Evolutionary conservation across 805 yeast genomes (phyloP).

Genomic region (Helenozyma baotianmanensis): DNA sequence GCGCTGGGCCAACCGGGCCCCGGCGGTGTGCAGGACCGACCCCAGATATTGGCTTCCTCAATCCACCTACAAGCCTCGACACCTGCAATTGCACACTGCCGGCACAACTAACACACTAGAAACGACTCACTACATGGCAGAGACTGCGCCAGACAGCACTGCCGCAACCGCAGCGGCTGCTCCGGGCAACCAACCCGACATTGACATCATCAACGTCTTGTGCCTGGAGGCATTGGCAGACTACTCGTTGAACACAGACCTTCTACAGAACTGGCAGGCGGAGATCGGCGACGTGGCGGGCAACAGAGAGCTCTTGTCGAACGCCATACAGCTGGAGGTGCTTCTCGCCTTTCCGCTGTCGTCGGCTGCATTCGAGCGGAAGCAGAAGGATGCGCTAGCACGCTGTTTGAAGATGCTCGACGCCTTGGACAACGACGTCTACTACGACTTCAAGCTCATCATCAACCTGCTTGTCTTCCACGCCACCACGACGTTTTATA

Average conservation of each 20-base stretch:
- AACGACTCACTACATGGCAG: too few species aligned
- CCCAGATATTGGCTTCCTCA: too few species aligned
- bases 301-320: conserved; percentile 17
- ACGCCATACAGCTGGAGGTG: conserved; percentile 21
- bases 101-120: too few species aligned
- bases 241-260: conserved; percentile 22
- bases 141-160: too few species aligned
- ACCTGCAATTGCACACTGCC: too few species aligned
- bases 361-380: conserved; percentile 3
- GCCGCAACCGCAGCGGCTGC: too few species aligned
- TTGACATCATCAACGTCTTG: conserved; percentile 15
- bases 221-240: conserved; percentile 21
- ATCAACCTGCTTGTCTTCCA: conserved; percentile 22
- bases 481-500: conserved; percentile 20
- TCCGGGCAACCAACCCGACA: too few species aligned
- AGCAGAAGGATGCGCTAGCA: conserved; percentile 10
- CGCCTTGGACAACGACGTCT: conserved; percentile 18
- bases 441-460: conserved; percentile 26
- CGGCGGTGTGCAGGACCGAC: too few species aligned
- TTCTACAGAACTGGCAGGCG: conserved; percentile 33
- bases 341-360: conserved; percentile 15
- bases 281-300: conserved; percentile 25
- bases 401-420: conserved; percentile 9
- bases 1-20: too few species aligned
- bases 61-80: too few species aligned